Conservation (phyloP, 2,329 filamentous ascomycete genomes). For the Colletotrichum camelliae region DNA sequence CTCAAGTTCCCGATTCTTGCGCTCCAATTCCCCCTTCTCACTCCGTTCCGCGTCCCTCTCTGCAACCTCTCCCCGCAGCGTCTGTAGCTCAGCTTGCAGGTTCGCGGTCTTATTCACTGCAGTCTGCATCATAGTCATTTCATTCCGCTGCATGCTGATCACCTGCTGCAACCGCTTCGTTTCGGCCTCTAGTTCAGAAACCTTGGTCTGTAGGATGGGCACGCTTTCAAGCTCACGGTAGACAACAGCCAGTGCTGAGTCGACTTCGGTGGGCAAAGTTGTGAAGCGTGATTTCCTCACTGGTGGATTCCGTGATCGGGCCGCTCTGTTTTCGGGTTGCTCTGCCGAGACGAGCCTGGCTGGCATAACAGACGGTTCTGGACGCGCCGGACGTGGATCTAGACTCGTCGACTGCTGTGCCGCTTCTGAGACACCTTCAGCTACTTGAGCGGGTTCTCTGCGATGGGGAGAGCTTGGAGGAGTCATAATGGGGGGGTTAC, state of each 20-base stretch:
- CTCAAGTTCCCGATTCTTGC: neutral
- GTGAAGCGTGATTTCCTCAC: neutral
- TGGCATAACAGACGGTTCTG: neutral
- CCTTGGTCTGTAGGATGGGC: neutral
- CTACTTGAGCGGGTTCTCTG: neutral
- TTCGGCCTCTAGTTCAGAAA: neutral
- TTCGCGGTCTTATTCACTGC: neutral
- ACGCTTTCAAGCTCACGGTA: neutral
- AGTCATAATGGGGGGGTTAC: neutral
- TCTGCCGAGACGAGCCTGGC: neutral
- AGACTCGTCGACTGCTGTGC: neutral
- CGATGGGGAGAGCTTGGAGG: neutral
- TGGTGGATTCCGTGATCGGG: neutral
- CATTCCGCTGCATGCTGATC: neutral
- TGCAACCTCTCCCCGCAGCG: neutral
- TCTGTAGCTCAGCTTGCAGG: neutral
- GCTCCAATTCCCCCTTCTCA: neutral
- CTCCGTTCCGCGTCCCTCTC: neutral
- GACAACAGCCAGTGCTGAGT: neutral
- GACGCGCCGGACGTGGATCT: neutral
- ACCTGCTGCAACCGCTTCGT: neutral
- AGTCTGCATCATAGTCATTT: neutral
- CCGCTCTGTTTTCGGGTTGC: neutral
- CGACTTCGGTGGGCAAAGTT: neutral
- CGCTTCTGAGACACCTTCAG: neutral